Evolutionary conservation across 2,329 filamentous ascomycete genomes (phyloP).

Genomic region (Diplodia sapinea): DNA sequence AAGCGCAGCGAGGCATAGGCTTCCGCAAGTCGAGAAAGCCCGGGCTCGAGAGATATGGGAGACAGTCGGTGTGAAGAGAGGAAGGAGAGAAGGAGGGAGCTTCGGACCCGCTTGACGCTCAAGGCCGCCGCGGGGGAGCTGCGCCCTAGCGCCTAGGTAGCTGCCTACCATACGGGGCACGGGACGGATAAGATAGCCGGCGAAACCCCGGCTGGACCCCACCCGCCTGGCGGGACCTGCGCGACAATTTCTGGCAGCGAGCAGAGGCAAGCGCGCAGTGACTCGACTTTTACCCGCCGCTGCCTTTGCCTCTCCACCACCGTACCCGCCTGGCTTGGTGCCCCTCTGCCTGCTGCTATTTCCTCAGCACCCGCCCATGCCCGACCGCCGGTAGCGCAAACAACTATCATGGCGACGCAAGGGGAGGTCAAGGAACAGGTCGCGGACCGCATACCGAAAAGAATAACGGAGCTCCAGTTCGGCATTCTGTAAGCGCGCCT

Average conservation of each 20-base stretch:
- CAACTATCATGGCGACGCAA: constrained; percentile 29
- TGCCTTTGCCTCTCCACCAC: not conserved
- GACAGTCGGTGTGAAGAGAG: not conserved
- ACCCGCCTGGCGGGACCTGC: constrained; percentile 4
- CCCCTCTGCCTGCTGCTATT: not conserved
- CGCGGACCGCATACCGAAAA: constrained; percentile 84
- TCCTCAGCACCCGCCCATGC: constrained; percentile 10
- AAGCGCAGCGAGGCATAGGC: not conserved
- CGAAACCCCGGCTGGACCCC: constrained; percentile 9
- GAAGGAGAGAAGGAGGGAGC: constrained; percentile 18
- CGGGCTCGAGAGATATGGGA: not conserved
- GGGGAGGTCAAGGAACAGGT: constrained; percentile 78
- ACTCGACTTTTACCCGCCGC: constrained; percentile 18
- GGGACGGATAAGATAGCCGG: constrained; percentile 29
- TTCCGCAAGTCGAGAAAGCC: not conserved
- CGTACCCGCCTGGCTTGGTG: not conserved
- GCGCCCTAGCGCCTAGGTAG: not conserved
- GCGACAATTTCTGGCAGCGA: constrained; percentile 23
- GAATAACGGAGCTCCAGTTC: constrained; percentile 92
- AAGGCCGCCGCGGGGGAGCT: constrained; percentile 29
- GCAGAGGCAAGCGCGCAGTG: constrained; percentile 7
- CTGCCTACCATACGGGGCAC: constrained; percentile 12
- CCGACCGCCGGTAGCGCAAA: constrained; percentile 25
- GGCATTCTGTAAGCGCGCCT: constrained; percentile 72
- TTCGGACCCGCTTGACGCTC: constrained; percentile 4